These are phyloP conservation scores for Bruguiera gymnorhiza DNA, from an alignment of 345 rosid genomes.

Conservation along the genomic window DNA sequence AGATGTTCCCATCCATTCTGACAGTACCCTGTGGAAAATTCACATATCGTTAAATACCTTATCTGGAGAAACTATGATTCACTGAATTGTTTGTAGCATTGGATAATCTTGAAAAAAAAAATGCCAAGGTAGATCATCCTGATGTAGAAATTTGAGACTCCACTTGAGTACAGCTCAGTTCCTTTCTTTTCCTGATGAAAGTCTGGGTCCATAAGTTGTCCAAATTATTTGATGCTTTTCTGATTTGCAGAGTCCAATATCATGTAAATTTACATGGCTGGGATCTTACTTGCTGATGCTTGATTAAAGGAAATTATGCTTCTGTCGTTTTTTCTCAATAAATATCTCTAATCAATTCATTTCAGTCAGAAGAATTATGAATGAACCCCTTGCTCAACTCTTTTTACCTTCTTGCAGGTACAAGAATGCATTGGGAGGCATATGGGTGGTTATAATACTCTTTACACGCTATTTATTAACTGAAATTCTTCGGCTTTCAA, in stretches of 20 bases:
- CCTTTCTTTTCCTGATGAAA: background rate
- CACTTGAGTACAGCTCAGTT: background rate
- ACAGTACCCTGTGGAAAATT: too few species aligned
- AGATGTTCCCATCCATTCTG: background rate
- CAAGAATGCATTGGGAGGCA: constrained; percentile 89
- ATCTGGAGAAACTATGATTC: too few species aligned
- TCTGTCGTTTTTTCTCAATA: background rate
- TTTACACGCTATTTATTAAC: constrained; percentile 64
- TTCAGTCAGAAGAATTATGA: too few species aligned
- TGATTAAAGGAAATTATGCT: background rate
- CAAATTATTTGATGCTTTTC: background rate
- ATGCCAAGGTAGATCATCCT: background rate
- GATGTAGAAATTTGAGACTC: background rate
- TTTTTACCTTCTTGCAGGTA: constrained; percentile 48
- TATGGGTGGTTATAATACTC: constrained; percentile 76
- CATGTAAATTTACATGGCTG: background rate
- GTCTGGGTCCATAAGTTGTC: background rate
- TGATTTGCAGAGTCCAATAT: background rate
- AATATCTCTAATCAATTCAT: background rate
- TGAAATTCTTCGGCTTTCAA: constrained; percentile 80
- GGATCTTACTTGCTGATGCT: background rate
- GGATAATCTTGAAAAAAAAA: too few species aligned
- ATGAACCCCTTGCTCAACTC: background rate
- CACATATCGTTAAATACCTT: too few species aligned
- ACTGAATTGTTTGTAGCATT: too few species aligned